These are phyloP conservation scores for Trametes sanguinea DNA, from an alignment of 768 basidiomycete genomes.

Conservation along the genomic window DNA sequence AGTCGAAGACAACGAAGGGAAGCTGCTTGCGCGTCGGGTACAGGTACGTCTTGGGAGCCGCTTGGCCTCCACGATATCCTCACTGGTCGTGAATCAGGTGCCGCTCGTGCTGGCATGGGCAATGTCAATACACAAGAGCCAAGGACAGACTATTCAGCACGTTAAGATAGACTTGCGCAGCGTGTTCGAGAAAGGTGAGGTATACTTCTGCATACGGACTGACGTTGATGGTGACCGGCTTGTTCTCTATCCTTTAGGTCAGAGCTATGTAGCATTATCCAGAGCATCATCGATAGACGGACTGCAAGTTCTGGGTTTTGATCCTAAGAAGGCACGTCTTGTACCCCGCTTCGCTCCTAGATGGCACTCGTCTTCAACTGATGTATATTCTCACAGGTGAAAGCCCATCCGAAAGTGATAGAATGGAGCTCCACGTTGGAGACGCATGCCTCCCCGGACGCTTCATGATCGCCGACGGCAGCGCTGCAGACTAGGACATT, in stretches of 20 bases:
- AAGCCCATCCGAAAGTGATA: slow-evolving; percentile 46
- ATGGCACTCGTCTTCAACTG: background rate
- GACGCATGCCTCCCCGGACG: background rate
- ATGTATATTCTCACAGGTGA: slow-evolving; percentile 34
- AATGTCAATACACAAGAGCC: slow-evolving; percentile 77
- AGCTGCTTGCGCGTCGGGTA: slow-evolving; percentile 48
- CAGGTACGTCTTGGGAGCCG: no score
- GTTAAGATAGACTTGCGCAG: slow-evolving; percentile 65
- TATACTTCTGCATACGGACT: no score
- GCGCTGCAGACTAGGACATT: background rate
- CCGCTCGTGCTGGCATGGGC: slow-evolving; percentile 80
- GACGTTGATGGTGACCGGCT: no score
- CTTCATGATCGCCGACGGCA: background rate
- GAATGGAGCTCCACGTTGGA: slow-evolving; percentile 43
- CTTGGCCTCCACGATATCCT: no score
- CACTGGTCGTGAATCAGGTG: slow-evolving; percentile 40
- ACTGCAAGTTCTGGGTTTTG: slow-evolving; percentile 54
- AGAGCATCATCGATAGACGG: slow-evolving; percentile 56
- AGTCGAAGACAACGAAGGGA: slow-evolving; percentile 54
- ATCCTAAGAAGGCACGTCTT: slow-evolving; percentile 47
- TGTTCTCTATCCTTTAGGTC: no score
- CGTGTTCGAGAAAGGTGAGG: slow-evolving; percentile 66
- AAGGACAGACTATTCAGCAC: slow-evolving; percentile 70
- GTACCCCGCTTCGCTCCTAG: background rate
- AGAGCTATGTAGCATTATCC: slow-evolving; percentile 53